Conservation (phyloP, 345 rosid species). For the Eucalyptus caleyi region DNA sequence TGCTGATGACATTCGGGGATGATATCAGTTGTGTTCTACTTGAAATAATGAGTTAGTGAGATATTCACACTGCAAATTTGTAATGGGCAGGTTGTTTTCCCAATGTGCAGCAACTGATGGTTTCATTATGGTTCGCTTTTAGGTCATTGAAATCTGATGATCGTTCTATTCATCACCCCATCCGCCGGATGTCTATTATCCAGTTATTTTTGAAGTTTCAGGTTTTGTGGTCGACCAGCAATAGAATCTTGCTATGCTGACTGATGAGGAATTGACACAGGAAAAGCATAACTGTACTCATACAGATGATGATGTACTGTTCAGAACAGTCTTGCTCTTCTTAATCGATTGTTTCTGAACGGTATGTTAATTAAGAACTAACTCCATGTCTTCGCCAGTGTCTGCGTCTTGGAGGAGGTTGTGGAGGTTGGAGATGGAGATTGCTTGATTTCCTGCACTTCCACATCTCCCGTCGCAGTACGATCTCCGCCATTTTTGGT, state of each 20-base stretch:
- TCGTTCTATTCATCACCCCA: neutral
- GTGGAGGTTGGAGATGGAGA: neutral
- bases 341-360: neutral
- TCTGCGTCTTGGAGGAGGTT: neutral
- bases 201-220: neutral
- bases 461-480: neutral
- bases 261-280: neutral
- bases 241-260: neutral
- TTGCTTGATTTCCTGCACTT: neutral
- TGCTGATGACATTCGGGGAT: neutral
- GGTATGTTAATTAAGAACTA: neutral
- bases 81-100: neutral
- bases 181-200: neutral
- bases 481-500: neutral
- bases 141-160: neutral
- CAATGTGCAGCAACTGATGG: neutral
- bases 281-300: neutral
- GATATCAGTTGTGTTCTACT: neutral
- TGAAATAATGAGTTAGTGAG: neutral
- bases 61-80: neutral
- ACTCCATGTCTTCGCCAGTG: neutral
- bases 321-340: neutral
- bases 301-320: neutral
- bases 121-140: neutral
- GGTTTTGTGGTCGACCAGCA: neutral